phyloP scores from a whole-genome alignment of 176 grass and related monocot genomes.

The Carex pumila region DNA sequence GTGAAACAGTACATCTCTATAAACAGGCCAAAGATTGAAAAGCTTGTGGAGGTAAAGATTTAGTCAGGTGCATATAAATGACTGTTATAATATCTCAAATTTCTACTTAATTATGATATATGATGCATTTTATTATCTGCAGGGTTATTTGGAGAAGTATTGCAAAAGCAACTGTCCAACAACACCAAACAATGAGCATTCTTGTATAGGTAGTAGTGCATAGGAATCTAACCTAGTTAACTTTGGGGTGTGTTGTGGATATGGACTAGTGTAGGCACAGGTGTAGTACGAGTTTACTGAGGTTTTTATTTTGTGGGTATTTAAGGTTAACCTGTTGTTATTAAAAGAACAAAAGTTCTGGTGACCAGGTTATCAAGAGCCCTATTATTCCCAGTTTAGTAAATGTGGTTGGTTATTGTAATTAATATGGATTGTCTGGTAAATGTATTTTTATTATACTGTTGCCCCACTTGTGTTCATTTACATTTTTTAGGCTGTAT shows the following conservation, averaged over 20 bases:
- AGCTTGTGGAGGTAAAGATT: slow-evolving; percentile 26
- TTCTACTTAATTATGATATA: background rate
- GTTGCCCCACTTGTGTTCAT: background rate
- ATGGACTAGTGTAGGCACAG: background rate
- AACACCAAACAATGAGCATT: background rate
- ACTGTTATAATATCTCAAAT: background rate
- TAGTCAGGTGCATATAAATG: background rate
- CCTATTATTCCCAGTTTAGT: background rate
- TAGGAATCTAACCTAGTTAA: slow-evolving; percentile 19
- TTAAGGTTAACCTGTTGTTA: background rate
- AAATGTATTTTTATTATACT: background rate
- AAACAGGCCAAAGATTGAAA: slow-evolving; percentile 13
- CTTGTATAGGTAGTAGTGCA: slow-evolving; percentile 26
- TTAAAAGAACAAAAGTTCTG: background rate
- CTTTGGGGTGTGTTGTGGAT: background rate
- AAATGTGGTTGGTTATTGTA: background rate
- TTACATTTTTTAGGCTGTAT: background rate
- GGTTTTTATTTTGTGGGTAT: background rate
- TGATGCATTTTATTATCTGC: slow-evolving; percentile 14
- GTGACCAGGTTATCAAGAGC: background rate
- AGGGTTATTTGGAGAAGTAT: slow-evolving; percentile 28
- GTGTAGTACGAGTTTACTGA: background rate
- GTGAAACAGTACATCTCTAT: slow-evolving; percentile 19
- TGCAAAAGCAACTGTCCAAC: background rate
- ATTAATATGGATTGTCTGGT: background rate